phyloP scores from a whole-genome alignment of 225 moss, liverwort and hornwort genomes.

The Rhytidiadelphus loreus region DNA sequence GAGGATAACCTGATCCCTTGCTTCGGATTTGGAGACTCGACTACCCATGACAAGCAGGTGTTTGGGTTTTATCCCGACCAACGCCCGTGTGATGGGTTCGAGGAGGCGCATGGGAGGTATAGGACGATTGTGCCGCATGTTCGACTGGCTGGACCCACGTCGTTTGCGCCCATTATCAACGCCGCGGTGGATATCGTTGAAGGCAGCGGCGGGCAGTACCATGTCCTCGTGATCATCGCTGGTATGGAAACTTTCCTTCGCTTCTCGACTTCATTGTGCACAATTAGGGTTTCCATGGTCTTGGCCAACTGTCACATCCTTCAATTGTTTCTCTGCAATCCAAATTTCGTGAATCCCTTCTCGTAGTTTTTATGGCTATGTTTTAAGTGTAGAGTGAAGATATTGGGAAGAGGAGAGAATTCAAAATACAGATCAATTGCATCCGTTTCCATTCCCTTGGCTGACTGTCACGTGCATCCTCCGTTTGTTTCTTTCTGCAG shows the following conservation, averaged over 20 bases:
- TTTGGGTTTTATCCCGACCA: slow-evolving; percentile 70
- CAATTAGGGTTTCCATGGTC: not conserved
- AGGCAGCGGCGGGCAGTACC: slow-evolving; percentile 76
- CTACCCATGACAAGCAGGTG: slow-evolving; percentile 80
- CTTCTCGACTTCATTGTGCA: not conserved
- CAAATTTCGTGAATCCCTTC: not conserved
- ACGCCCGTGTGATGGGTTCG: slow-evolving; percentile 65
- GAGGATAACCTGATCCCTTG: slow-evolving; percentile 70
- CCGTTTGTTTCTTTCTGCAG: not conserved
- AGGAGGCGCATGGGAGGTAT: slow-evolving; percentile 64
- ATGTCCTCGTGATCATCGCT: slow-evolving; percentile 82
- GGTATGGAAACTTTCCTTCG: slow-evolving; percentile 6
- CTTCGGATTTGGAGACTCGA: slow-evolving; percentile 89
- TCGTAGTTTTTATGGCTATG: not conserved
- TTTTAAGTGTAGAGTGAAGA: not conserved
- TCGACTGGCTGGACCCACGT: slow-evolving; percentile 70
- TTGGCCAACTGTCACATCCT: not conserved
- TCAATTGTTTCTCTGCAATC: not conserved
- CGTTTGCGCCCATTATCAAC: slow-evolving; percentile 79
- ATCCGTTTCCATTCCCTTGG: not conserved
- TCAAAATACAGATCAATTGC: not conserved
- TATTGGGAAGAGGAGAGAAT: not conserved
- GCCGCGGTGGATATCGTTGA: slow-evolving; percentile 78
- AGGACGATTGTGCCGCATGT: slow-evolving; percentile 49
- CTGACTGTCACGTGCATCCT: not conserved